These are phyloP conservation scores for Castanopsis chinensis DNA, from an alignment of 306 rosid genomes.

Conservation along the genomic window DNA sequence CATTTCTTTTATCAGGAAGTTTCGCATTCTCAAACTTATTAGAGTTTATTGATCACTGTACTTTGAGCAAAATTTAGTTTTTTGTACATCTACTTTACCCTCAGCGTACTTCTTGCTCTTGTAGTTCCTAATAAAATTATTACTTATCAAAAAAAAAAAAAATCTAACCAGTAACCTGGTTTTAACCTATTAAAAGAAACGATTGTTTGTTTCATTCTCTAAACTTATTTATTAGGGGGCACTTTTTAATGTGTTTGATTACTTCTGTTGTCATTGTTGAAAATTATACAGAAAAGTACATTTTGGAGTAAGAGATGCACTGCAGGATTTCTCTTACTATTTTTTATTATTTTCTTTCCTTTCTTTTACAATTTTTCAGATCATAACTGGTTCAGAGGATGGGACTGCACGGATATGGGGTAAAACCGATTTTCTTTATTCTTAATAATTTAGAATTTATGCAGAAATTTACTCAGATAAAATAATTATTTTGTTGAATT, in stretches of 20 bases:
- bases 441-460: slow-evolving; percentile 9
- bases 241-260: neutral
- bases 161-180: neutral
- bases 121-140: too few relatives aligned
- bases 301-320: neutral
- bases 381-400: slow-evolving; percentile 94
- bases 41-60: too few relatives aligned
- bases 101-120: too few relatives aligned
- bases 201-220: neutral
- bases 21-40: too few relatives aligned
- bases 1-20: neutral
- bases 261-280: neutral
- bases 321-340: slow-evolving; percentile 25
- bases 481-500: neutral
- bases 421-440: slow-evolving; percentile 27
- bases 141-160: too few relatives aligned
- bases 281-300: neutral
- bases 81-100: too few relatives aligned
- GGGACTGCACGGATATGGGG: slow-evolving; percentile 93
- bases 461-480: neutral
- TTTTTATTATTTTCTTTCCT: slow-evolving; percentile 14
- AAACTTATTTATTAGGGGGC: neutral
- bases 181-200: neutral
- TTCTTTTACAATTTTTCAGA: slow-evolving; percentile 38
- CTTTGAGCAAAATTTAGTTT: too few relatives aligned